Evolutionary conservation across 1,284 basidiomycete genomes (phyloP), one percentile per base, ranked within the genome.

Genomic region (Chondrostereum purpureum): DNA sequence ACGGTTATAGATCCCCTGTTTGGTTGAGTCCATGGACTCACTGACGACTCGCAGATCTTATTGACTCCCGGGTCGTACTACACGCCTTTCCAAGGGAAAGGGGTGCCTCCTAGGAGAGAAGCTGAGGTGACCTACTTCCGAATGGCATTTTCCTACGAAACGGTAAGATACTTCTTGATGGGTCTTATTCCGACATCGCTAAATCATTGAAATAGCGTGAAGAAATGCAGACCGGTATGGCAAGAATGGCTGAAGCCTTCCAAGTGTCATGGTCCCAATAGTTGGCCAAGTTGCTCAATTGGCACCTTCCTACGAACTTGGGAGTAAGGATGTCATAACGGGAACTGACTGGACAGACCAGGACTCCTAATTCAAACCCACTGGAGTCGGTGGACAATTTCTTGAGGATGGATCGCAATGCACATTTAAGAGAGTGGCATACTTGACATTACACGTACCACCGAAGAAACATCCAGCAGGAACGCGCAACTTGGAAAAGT

Each of bases 31-130:
- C 24, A 37, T 17, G 12, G 19, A 19, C n/a, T 42, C 12, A 33
- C 20, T 17, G n/a, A n/a, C 21, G 36, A 16, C 13, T 14, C 27
- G 27, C 22, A 51, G 50, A 37, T 51, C 36, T 36, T 53, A 5
- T 36, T 53, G 3, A 44, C 44, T 11, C 51, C 51, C 5, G 51
- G 49, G 5, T 50, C 49, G 11, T 53, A 53, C 17, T 48, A 53
- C 35, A 53, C 49, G 12, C 51, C 51, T 4, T 48, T 47, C 20
- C 21, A 50, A 20, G 49, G 46, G 4, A 8, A 35, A 2, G 44
- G 41, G 14, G 16, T 39, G 18, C 43, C 43, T 16, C 45, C 35
- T 40, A 17, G n/a, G 13, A 39, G 38, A 24, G 49, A 47, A 16
- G 18, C 35, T 31, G 51, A 41, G 18, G 49, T 45, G 23, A 38